Conservation (phyloP, 192 early-diverging fungal species). For the Linnemannia zychae region DNA sequence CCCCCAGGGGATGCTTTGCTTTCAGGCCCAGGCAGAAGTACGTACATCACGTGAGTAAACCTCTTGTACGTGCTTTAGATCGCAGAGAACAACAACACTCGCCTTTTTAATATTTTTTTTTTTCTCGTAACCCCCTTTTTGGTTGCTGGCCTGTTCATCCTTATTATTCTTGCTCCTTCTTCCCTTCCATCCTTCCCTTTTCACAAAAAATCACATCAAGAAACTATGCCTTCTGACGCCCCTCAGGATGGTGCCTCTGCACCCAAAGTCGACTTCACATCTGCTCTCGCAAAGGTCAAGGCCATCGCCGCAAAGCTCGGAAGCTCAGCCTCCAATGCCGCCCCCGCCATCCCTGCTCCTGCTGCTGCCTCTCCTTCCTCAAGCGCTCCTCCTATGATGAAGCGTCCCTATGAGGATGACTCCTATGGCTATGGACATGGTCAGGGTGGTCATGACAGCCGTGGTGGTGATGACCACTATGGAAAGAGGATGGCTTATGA, state of each 20-base stretch:
- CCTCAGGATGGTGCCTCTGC: conserved; percentile 54
- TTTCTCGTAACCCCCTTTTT: background rate
- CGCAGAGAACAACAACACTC: background rate
- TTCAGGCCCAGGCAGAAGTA: background rate
- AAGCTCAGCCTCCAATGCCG: conserved; percentile 51
- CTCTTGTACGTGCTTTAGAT: background rate
- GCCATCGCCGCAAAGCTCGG: conserved; percentile 82
- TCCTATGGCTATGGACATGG: conserved; percentile 28
- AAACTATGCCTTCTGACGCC: conserved; percentile 59
- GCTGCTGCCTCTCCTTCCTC: conserved; percentile 47
- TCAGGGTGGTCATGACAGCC: conserved; percentile 25
- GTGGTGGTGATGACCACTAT: conserved; percentile 40
- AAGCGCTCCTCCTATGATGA: conserved; percentile 29
- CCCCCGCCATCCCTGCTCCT: conserved; percentile 22
- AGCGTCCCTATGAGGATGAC: conserved; percentile 41
- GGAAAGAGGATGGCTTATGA: conserved; percentile 62
- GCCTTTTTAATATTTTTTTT: background rate
- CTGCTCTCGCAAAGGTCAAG: conserved; percentile 80
- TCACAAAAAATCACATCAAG: conserved; percentile 22
- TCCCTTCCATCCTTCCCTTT: background rate
- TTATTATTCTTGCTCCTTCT: background rate
- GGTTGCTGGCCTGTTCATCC: background rate
- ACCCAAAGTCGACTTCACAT: conserved; percentile 69
- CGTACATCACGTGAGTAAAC: conserved; percentile 1
- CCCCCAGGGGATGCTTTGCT: background rate